Percentiles rank a stretch among this genome's conserved stretches.
Evolutionary conservation across 2,329 filamentous ascomycete species (phyloP).

Genomic region (Penicillium sp.): DNA sequence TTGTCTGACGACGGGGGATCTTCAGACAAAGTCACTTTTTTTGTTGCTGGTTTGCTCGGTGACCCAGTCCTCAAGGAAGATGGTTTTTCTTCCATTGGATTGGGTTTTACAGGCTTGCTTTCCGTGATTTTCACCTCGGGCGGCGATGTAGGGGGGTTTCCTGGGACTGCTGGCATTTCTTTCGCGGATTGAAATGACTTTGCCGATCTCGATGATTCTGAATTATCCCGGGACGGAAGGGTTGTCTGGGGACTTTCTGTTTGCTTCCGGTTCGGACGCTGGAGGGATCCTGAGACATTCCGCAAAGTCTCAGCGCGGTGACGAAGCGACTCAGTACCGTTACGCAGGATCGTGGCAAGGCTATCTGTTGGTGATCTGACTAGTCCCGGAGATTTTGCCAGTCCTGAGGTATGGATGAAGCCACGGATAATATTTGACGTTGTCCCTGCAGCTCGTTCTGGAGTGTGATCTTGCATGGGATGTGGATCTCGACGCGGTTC

Average conservation of each 20-base stretch:
- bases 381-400: slow-evolving; percentile 28
- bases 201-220: slow-evolving; percentile 23
- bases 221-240: slow-evolving; percentile 21
- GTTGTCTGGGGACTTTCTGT: slow-evolving; percentile 14
- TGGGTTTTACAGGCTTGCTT: background rate
- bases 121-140: background rate
- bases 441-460: slow-evolving; percentile 11
- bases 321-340: slow-evolving; percentile 25
- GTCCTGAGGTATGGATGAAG: slow-evolving; percentile 38
- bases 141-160: slow-evolving; percentile 4
- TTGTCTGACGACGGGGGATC: background rate
- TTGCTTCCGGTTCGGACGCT: slow-evolving; percentile 15
- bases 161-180: background rate
- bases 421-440: slow-evolving; percentile 33
- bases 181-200: slow-evolving; percentile 20
- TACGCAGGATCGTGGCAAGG: slow-evolving; percentile 21
- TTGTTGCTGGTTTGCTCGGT: background rate
- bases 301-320: slow-evolving; percentile 25
- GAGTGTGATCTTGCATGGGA: slow-evolving; percentile 2
- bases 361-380: slow-evolving; percentile 30
- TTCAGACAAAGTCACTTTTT: slow-evolving; percentile 1
- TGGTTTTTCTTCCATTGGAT: background rate
- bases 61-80: background rate
- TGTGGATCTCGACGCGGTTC: background rate
- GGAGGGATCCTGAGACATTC: slow-evolving; percentile 15